Evolutionary conservation across 768 basidiomycete species (phyloP), one percentile per base, ranked within the genome.

Genomic region (Nevesoporus exiguus): DNA sequence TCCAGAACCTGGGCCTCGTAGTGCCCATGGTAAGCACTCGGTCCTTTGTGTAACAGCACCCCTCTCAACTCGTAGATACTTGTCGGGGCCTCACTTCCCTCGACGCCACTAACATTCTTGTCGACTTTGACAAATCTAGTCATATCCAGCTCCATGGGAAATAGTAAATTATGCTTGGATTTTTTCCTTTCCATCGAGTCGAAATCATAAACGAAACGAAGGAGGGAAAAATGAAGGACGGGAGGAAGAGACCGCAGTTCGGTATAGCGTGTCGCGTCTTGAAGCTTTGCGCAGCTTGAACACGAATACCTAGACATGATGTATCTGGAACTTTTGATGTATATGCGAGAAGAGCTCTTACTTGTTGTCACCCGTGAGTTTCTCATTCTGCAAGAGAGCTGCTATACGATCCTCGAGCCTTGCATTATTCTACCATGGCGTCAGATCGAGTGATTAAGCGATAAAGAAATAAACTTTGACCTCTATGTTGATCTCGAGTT

Each of bases 161-260:
- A 98, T n/a, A 78, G 74, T 40, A 98, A 83, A 30, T 76, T 71
- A 55, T 90, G 80, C 68, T 93, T 93, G 49, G 85, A 87, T 73
- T 98, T 98, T 71, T 85, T 90, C 57, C 96, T 83, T 61, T 88
- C 84, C 78, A 87, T 82, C 0, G 85, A 83, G 22, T 82, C 72
- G 31, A 86, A 60, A 71, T 95, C 91, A 62, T 88, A 98, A 27
- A 91, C 84, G 70, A 98, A 98, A n/a, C 96, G 90, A 52, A 96
- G 80, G 48, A 98, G 72, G 21, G 93, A 93, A 62, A 98, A 87
- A 70, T 98, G 92, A 2, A 98, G 77, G 7, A 94, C 87, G 0
- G 92, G 91, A 2, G 96, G 96, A 6, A 97, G 78, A 49, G 77
- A 66, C 24, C 76, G 77, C 14, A 96, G 71, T 61, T 86, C 79